These are phyloP conservation scores for Globisporangium acanthophoron DNA, from an alignment of 352 stramenopile species.

Conservation along the genomic window DNA sequence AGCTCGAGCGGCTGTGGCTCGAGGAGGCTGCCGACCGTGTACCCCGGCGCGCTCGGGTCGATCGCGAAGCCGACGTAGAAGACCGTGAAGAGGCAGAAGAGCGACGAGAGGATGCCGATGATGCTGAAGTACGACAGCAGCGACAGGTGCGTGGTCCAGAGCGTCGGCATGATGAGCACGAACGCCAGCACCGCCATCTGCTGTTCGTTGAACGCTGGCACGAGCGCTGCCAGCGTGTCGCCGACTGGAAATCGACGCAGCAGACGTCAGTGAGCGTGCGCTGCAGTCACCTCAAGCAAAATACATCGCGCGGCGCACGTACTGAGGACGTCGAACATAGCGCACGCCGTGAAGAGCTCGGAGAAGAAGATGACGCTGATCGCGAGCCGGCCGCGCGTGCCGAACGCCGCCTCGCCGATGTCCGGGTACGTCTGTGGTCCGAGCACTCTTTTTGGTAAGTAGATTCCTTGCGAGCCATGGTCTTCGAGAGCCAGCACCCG, in stretches of 20 bases:
- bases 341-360: conserved; percentile 75
- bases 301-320: conserved; percentile 11
- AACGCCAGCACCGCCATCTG: conserved; percentile 68
- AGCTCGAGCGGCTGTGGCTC: conserved; percentile 53
- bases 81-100: conserved; percentile 73
- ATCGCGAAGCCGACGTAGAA: conserved; percentile 72
- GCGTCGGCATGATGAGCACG: conserved; percentile 67
- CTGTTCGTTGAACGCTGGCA: conserved; percentile 51
- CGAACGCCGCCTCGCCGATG: conserved; percentile 78
- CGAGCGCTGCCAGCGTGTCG: conserved; percentile 66
- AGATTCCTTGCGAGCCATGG: background rate
- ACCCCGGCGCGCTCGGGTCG: conserved; percentile 29
- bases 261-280: background rate
- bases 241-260: conserved; percentile 32
- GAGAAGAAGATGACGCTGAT: conserved; percentile 80
- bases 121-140: conserved; percentile 84
- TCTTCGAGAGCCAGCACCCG: background rate
- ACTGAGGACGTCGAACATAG: conserved; percentile 82
- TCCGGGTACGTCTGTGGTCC: conserved; percentile 60
- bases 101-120: conserved; percentile 77
- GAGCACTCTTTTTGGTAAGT: background rate
- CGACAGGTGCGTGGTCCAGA: conserved; percentile 78
- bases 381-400: conserved; percentile 54
- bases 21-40: conserved; percentile 49
- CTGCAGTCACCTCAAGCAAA: background rate